Conservation (phyloP, 2,329 filamentous ascomycete species). For the Alternaria sp. region DNA sequence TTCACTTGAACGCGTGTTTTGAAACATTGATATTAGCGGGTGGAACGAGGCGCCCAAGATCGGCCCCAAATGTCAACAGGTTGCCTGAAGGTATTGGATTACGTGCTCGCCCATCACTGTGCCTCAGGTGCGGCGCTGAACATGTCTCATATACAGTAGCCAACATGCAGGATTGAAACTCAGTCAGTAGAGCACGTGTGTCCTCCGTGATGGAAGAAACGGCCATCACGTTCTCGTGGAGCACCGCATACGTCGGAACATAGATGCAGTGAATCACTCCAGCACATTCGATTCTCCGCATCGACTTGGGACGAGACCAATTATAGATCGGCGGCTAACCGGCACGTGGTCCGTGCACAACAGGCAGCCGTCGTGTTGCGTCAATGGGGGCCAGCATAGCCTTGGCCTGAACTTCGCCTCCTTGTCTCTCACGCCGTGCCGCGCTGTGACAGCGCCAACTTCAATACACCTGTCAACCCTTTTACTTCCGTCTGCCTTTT, state of each 20-base stretch:
- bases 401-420: conserved; percentile 21
- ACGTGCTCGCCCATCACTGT: conserved; percentile 3
- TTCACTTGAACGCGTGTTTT: neutral
- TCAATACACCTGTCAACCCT: conserved; percentile 9
- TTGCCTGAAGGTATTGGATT: neutral
- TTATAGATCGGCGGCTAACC: conserved; percentile 24
- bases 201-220: neutral
- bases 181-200: neutral
- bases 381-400: conserved; percentile 16
- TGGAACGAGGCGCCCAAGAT: neutral
- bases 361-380: conserved; percentile 22
- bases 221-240: neutral
- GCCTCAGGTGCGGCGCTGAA: conserved; percentile 1
- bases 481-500: conserved; percentile 1
- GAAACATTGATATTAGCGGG: neutral
- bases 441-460: conserved; percentile 14
- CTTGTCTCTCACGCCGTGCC: conserved; percentile 19
- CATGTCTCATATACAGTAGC: neutral
- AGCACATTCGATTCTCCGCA: neutral
- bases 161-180: neutral
- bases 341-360: conserved; percentile 3
- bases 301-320: conserved; percentile 17
- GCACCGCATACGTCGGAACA: neutral
- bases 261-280: neutral
- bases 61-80: neutral